Evolutionary conservation across 768 basidiomycete genomes (phyloP).

Genomic region (Mycena kentingensis): DNA sequence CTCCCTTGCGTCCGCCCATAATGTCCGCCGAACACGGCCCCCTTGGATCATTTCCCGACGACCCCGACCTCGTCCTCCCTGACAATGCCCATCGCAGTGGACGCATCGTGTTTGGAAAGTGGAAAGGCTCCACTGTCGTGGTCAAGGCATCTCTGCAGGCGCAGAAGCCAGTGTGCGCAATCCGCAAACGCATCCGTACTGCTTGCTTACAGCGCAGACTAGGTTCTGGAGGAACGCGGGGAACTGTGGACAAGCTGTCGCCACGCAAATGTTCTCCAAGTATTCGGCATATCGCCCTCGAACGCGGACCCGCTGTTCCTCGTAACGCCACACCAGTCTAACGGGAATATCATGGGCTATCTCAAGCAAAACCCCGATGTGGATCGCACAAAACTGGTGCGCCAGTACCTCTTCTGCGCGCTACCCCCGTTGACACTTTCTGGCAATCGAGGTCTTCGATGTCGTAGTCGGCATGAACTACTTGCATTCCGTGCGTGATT

Average conservation of each 20-base stretch:
- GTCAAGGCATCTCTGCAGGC: conserved; percentile 20
- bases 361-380: conserved; percentile 22
- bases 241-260: conserved; percentile 25
- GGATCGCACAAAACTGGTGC: conserved; percentile 26
- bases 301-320: conserved; percentile 28
- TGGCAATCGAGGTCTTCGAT: conserved; percentile 23
- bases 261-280: conserved; percentile 27
- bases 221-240: conserved; percentile 23
- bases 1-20: conserved; percentile 1
- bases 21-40: conserved; percentile 22
- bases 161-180: conserved; percentile 12
- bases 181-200: background rate
- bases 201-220: background rate
- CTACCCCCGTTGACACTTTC: background rate
- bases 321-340: conserved; percentile 21
- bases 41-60: conserved; percentile 18
- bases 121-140: conserved; percentile 10
- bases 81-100: conserved; percentile 14
- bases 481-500: conserved; percentile 23
- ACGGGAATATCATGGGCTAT: conserved; percentile 24
- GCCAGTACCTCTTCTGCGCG: background rate
- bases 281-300: conserved; percentile 25
- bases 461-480: conserved; percentile 28
- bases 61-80: conserved; percentile 7
- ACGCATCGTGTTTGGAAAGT: conserved; percentile 16